phyloP scores from a whole-genome alignment of 225 moss, liverwort and hornwort genomes.

The Bryoerythrophyllum caledonicum region DNA sequence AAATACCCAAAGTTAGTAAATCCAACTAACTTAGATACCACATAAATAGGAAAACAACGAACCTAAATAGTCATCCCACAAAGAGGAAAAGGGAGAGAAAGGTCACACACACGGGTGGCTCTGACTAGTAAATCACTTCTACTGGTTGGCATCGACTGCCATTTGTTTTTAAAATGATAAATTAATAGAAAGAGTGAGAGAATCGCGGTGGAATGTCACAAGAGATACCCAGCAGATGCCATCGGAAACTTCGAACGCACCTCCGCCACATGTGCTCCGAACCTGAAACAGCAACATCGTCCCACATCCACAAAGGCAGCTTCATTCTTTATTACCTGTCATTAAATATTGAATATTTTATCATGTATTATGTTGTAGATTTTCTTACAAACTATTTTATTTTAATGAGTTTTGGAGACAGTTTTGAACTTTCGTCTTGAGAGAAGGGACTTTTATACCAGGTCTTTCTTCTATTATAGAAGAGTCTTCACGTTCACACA shows the following conservation, averaged over 20 bases:
- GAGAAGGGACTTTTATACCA: no score
- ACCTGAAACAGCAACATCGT: not conserved
- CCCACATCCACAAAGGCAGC: not conserved
- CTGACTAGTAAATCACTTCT: not conserved
- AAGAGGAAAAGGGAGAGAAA: not conserved
- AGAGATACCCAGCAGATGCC: constrained; percentile 9
- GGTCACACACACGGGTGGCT: not conserved
- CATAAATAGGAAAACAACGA: not conserved
- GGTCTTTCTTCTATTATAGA: not conserved
- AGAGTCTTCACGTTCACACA: not conserved
- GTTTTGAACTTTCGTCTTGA: no score
- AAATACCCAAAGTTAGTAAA: not conserved
- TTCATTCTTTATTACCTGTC: not conserved
- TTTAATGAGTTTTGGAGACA: no score
- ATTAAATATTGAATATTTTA: no score
- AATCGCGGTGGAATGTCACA: not conserved
- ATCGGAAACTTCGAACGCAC: not conserved
- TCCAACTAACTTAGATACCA: no score
- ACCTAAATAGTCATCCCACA: no score
- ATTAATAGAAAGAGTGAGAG: no score
- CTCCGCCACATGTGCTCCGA: not conserved
- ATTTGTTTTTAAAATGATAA: no score
- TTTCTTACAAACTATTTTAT: no score
- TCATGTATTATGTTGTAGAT: no score
- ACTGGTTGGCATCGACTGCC: not conserved